Conservation (phyloP, 2,329 filamentous ascomycete species). For the Ophiostoma perfectum region DNA sequence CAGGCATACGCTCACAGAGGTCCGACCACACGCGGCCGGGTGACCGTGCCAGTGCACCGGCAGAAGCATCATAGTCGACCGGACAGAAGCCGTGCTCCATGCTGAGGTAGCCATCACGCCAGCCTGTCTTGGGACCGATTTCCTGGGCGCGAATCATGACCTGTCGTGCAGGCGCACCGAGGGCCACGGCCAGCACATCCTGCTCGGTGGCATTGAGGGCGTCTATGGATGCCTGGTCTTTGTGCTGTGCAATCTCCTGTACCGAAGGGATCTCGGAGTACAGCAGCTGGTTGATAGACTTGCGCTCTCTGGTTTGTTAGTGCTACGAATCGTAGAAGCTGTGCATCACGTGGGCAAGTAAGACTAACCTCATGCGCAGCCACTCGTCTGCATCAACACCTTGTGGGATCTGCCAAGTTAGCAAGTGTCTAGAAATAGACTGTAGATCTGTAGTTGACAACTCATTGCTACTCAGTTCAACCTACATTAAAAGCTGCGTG, state of each 20-base stretch:
- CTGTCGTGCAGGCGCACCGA: conserved; percentile 50
- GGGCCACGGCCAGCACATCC: conserved; percentile 46
- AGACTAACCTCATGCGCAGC: conserved; percentile 5
- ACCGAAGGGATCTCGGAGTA: conserved; percentile 15
- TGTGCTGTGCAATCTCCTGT: conserved; percentile 23
- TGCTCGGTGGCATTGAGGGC: conserved; percentile 43
- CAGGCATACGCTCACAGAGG: conserved; percentile 49
- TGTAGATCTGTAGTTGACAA: not conserved
- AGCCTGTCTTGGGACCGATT: conserved; percentile 46
- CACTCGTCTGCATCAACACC: conserved; percentile 13
- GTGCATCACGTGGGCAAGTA: not conserved
- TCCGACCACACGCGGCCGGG: conserved; percentile 52
- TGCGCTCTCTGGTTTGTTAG: conserved; percentile 30
- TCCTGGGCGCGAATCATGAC: conserved; percentile 50
- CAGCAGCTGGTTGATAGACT: conserved; percentile 22
- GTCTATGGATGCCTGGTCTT: conserved; percentile 40
- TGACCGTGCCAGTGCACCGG: conserved; percentile 42
- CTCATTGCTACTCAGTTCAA: not conserved
- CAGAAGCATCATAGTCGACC: conserved; percentile 45
- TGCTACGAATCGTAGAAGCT: not conserved
- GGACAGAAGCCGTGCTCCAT: conserved; percentile 49
- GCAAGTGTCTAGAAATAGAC: not conserved
- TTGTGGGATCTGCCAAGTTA: not conserved
- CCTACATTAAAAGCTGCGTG: conserved; percentile 8
- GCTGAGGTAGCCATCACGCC: conserved; percentile 49